Base-by-base conservation (phyloP, 257 asterid species). In the Asclepias syriaca region DNA sequence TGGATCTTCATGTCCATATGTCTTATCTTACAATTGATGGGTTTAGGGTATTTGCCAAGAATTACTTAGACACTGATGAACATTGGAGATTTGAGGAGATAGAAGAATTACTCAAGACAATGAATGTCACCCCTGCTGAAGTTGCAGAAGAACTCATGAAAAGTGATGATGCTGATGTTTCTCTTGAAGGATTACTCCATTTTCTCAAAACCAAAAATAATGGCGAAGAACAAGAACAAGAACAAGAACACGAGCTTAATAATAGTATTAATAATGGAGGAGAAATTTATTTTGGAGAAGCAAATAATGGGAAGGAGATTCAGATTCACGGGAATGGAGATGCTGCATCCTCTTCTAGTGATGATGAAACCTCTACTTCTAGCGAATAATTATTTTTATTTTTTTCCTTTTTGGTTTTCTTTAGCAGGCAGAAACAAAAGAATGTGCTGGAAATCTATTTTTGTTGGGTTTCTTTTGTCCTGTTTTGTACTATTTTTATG, bases 1-100 rank as follows among this genome's bases (percentile, higher is more conserved):
- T 92, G 97, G 96, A 92, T 75, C 75, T 85, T 86, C 96, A 92
- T 85, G 84, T 92, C 15, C 84, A 81, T 78, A 86, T 92, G 96
- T 88, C 96, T 0, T 88, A 86, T 72, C 80, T 88, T 64, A 88
- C 90, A 1, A 76, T 74, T 6, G 89, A 79, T 2, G 92, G 90
- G 0, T 92, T 89, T 76, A 79, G 79, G 67, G 77, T 77, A 11
- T 45, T 92, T 73, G 87, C 95, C 18, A 48, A 84, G 0, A 92
- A 88, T 19, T 90, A 92, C 76, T 87, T 92, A 21, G 65, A 77
- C 7, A 48, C 82, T 64, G 6, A 72, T 8, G 72, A 69, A 21
- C 66, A 88, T 1, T 69, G 73, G 2, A 71, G 64, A 4, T 59
- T 88, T 69, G 7, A 65, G 0, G 87, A 90, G 66, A 86, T 87